phyloP scores from a whole-genome alignment of 305 asterid genomes.

The Coffea humblotiana region DNA sequence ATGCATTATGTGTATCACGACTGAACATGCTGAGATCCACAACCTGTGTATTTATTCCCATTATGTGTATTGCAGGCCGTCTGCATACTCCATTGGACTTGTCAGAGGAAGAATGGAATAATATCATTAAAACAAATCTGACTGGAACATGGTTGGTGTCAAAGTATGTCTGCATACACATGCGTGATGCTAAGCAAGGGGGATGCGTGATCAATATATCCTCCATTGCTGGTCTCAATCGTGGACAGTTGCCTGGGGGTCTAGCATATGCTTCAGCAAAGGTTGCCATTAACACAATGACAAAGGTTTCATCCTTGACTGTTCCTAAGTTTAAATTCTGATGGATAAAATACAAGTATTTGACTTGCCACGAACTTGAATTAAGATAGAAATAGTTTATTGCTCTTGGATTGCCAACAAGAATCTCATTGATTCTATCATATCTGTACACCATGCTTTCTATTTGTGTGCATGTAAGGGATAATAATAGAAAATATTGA shows the following conservation, averaged over 20 bases:
- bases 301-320: conserved; percentile 24
- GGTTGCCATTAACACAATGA: conserved; percentile 24
- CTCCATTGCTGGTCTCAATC: conserved; percentile 29
- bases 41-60: background rate
- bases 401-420: too few relatives aligned
- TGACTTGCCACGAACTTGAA: background rate
- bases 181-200: conserved; percentile 31
- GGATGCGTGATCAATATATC: conserved; percentile 35
- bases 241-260: conserved; percentile 28
- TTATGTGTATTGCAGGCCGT: conserved; percentile 9
- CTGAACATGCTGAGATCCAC: background rate
- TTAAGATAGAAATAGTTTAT: too few relatives aligned
- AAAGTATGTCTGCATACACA: conserved; percentile 26
- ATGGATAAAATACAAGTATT: background rate
- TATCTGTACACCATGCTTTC: too few relatives aligned
- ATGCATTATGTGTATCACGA: background rate
- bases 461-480: background rate
- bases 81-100: conserved; percentile 28
- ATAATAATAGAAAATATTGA: too few relatives aligned
- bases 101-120: conserved; percentile 31
- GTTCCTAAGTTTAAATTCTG: background rate
- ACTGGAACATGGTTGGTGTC: conserved; percentile 44
- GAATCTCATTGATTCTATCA: too few relatives aligned
- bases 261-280: conserved; percentile 31
- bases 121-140: conserved; percentile 23